phyloP scores from a whole-genome alignment of 2,329 filamentous ascomycete genomes.

The Cladobotryum mycophilum region DNA sequence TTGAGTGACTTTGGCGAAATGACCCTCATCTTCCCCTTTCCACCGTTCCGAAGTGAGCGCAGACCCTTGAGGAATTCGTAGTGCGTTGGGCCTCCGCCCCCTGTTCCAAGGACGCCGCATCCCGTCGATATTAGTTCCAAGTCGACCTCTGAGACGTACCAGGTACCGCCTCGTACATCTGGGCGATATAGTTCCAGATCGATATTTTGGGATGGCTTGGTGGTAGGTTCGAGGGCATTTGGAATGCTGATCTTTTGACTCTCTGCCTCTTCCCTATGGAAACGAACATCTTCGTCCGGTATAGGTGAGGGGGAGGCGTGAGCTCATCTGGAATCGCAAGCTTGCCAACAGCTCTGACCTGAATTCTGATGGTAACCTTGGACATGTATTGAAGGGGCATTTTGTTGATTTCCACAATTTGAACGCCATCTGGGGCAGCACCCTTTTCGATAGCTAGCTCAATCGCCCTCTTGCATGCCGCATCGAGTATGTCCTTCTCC shows the following conservation, averaged over 20 bases:
- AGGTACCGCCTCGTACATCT: constrained; percentile 24
- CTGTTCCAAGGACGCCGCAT: constrained; percentile 31
- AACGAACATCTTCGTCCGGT: neutral
- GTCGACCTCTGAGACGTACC: constrained; percentile 32
- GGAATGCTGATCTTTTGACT: constrained; percentile 23
- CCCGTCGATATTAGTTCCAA: constrained; percentile 31
- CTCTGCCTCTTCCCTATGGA: constrained; percentile 16
- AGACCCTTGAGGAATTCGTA: constrained; percentile 40
- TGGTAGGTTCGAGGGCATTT: constrained; percentile 23
- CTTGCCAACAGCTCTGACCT: constrained; percentile 28
- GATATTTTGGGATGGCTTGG: constrained; percentile 24
- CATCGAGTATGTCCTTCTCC: constrained; percentile 32
- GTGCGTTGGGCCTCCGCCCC: constrained; percentile 31
- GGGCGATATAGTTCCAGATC: constrained; percentile 27
- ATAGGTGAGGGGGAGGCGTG: constrained; percentile 19
- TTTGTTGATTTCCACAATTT: constrained; percentile 41
- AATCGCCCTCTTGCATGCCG: constrained; percentile 30
- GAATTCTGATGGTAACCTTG: constrained; percentile 28
- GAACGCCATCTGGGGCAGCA: constrained; percentile 27
- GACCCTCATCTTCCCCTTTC: constrained; percentile 32
- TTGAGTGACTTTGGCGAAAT: constrained; percentile 30
- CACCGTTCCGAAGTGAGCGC: constrained; percentile 28
- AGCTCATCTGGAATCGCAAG: constrained; percentile 24
- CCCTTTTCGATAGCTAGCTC: constrained; percentile 26
- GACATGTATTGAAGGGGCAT: constrained; percentile 32